Conservation (phyloP, 1,139 yeast genomes). For the Debaryomyces nepalensis region DNA sequence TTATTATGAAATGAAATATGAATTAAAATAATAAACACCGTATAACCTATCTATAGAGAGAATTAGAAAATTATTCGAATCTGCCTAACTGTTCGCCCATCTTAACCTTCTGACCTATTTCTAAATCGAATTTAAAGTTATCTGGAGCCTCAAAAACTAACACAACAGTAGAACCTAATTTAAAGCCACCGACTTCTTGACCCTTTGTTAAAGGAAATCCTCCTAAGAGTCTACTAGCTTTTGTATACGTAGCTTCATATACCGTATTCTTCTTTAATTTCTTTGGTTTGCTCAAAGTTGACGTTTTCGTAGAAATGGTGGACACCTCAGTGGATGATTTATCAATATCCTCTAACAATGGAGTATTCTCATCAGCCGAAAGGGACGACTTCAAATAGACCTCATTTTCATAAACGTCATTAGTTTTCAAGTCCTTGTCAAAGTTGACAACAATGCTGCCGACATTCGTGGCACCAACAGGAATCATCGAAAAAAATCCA, state of each 20-base stretch:
- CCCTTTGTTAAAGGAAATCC: constrained; percentile 93
- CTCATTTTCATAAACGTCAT: constrained; percentile 66
- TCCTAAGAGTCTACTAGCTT: constrained; percentile 77
- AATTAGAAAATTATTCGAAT: constrained; percentile 22
- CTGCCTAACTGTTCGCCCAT: constrained; percentile 86
- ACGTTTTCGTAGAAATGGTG: constrained; percentile 21
- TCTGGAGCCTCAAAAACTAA: constrained; percentile 95
- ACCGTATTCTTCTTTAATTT: constrained; percentile 74
- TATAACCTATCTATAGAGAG: constrained; percentile 6
- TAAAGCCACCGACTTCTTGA: constrained; percentile 96
- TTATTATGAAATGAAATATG: constrained; percentile 1
- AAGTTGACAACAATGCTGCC: constrained; percentile 93
- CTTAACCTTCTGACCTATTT: constrained; percentile 75
- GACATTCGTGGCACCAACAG: constrained; percentile 98
- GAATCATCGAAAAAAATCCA: constrained; percentile 98
- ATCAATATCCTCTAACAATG: constrained; percentile 29
- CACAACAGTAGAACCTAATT: constrained; percentile 94
- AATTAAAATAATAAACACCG: constrained; percentile 9
- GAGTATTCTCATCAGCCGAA: constrained; percentile 32
- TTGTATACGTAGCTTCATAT: constrained; percentile 90
- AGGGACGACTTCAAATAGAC: constrained; percentile 36
- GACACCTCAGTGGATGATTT: constrained; percentile 21
- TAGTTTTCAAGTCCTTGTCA: constrained; percentile 88
- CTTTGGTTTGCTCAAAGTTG: constrained; percentile 29
- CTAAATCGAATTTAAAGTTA: constrained; percentile 69